Percentiles rank a stretch among this genome's conserved stretches.
These are phyloP conservation scores for Tagetes erecta DNA, from an alignment of 129 eudicot species.

Conservation along the genomic window DNA sequence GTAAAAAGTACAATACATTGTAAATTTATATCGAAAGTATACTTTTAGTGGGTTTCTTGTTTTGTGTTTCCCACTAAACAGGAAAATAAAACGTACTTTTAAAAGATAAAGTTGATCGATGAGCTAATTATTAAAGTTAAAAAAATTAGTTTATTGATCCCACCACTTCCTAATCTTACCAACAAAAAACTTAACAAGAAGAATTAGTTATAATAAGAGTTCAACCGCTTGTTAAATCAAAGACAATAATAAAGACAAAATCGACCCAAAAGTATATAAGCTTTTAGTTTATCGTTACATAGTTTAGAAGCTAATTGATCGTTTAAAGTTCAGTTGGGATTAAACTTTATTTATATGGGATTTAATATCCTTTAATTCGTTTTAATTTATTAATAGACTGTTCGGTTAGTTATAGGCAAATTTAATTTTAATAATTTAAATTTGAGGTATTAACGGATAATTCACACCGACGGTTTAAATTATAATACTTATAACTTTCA, in stretches of 20 bases:
- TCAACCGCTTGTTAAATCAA: conserved; percentile 12
- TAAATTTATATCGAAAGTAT: not conserved
- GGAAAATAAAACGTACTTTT: not conserved
- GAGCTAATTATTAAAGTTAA: not conserved
- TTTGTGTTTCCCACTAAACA: not conserved
- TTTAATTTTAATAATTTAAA: too few species aligned
- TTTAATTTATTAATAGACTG: too few species aligned
- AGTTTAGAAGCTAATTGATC: conserved; percentile 5
- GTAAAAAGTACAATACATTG: not conserved
- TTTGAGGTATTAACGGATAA: too few species aligned
- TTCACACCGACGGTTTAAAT: too few species aligned
- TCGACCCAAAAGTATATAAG: not conserved
- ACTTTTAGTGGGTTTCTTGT: not conserved
- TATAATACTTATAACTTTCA: too few species aligned
- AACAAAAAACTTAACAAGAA: conserved; percentile 26
- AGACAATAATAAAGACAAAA: conserved; percentile 21
- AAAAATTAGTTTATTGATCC: conserved; percentile 2
- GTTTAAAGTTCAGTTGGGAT: too few species aligned
- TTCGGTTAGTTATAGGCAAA: too few species aligned
- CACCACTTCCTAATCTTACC: conserved; percentile 21
- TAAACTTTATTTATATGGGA: too few species aligned
- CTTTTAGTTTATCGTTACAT: not conserved
- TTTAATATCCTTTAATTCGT: too few species aligned
- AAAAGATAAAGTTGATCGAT: not conserved
- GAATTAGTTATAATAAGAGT: conserved; percentile 6